Evolutionary conservation across 768 basidiomycete genomes (phyloP).

Genomic region (Phallus indusiatus): DNA sequence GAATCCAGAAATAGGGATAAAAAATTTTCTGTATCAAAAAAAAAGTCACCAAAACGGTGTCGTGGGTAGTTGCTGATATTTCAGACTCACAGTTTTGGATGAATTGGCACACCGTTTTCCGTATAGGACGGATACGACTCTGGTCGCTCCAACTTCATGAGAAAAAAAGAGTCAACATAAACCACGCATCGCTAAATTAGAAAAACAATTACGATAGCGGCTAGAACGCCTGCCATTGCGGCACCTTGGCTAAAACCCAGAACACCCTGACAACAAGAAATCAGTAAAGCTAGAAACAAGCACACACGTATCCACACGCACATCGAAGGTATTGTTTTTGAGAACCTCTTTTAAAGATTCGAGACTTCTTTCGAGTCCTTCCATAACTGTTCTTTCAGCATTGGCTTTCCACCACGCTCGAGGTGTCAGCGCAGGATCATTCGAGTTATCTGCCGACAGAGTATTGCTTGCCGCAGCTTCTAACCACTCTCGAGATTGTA

Average conservation of each 20-base stretch:
- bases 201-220: constrained; percentile 44
- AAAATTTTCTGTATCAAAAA: constrained; percentile 45
- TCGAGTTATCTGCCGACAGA: constrained; percentile 12
- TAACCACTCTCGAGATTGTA: constrained; percentile 24
- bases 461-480: constrained; percentile 30
- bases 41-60: background rate
- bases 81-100: constrained; percentile 60
- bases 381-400: constrained; percentile 37
- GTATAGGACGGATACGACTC: constrained; percentile 48
- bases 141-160: constrained; percentile 43
- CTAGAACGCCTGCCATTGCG: constrained; percentile 58
- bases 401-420: constrained; percentile 67
- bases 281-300: background rate
- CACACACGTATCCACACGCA: constrained; percentile 24
- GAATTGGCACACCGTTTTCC: constrained; percentile 51
- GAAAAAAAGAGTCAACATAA: background rate
- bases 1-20: constrained; percentile 70
- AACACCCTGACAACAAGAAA: constrained; percentile 46
- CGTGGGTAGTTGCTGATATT: background rate
- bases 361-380: constrained; percentile 53
- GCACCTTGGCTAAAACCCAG: constrained; percentile 84
- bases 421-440: constrained; percentile 46
- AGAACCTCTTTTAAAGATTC: constrained; percentile 46
- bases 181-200: background rate
- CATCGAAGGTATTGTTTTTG: constrained; percentile 53